Evolutionary conservation across 2,329 filamentous ascomycete species (phyloP), one percentile per base, ranked within the genome.

Genomic region (Exophiala alcalophila): DNA sequence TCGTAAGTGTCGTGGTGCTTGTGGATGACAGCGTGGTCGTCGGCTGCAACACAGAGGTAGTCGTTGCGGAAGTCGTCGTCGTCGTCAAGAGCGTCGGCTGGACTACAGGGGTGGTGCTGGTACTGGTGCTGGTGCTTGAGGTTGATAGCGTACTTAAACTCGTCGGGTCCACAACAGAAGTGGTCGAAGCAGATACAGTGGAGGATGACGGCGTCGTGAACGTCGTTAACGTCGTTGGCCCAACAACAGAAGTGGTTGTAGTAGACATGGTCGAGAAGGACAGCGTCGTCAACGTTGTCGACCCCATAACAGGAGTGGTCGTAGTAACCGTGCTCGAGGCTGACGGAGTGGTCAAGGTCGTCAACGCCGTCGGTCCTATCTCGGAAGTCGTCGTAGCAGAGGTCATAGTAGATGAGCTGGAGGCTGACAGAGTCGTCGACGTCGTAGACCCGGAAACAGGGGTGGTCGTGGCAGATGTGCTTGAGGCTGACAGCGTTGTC

Each of bases 1-100:
- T 41, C 15, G 42, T 33, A 10, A 30, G 12, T n/a, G 39, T 5
- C 11, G 33, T 31, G 2, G 16, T 42, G 4, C 29, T 33, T 7
- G 32, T 24, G 9, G 12, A 4, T 6, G 19, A 21, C 19, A 19
- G 16, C 6, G 21, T 26, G 3, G 28, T 26, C 21, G 35, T 31
- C n/a, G 21, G 39, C 12, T 24, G 15, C 10, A 19, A 31, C 28
- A 30, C n/a, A 18, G 30, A 15, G 1, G 16, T 20, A 14, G 21
- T 35, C 20, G 28, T 30, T 4, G 28, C 11, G 18, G 34, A 26
- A 24, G n/a, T 39, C 23, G 34, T 25, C 5, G 28, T 27, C n/a
- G 18, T 14, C 14, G 11, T 9, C 16, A 19, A 19, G 15, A 24
- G 14, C 9, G 2, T 25, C 1, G 19, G 10, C 2, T 4, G 16